These are phyloP conservation scores for Cercophora newfieldiana DNA, from an alignment of 495 filamentous ascomycete species.

Conservation along the genomic window DNA sequence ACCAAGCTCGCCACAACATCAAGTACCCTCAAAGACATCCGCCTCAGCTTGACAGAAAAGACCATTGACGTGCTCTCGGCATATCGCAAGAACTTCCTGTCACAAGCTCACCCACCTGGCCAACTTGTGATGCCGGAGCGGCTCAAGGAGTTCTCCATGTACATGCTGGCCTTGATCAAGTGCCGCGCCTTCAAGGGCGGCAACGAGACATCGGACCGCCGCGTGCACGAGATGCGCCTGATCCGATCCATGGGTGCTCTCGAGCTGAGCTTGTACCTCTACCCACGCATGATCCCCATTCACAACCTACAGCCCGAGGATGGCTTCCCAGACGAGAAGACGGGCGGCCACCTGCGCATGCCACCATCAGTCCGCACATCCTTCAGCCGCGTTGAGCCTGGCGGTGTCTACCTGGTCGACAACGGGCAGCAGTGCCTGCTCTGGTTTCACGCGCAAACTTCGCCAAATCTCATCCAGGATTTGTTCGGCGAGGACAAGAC, in stretches of 20 bases:
- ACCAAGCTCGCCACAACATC: slow-evolving; percentile 70
- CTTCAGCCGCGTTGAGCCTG: slow-evolving; percentile 87
- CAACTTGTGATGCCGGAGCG: slow-evolving; percentile 95
- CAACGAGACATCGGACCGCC: slow-evolving; percentile 84
- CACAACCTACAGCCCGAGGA: slow-evolving; percentile 86
- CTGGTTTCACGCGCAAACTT: slow-evolving; percentile 83
- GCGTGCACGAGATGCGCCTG: slow-evolving; percentile 88
- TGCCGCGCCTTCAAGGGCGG: slow-evolving; percentile 93
- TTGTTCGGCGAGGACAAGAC: slow-evolving; percentile 80
- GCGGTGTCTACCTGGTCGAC: slow-evolving; percentile 96
- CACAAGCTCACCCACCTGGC: slow-evolving; percentile 77
- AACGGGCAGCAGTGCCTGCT: slow-evolving; percentile 89
- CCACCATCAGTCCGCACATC: slow-evolving; percentile 77
- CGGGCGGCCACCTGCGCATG: slow-evolving; percentile 77
- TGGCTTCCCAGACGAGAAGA: slow-evolving; percentile 80
- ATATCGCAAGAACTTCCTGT: slow-evolving; percentile 88
- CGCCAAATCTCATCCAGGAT: slow-evolving; percentile 79
- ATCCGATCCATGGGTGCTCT: slow-evolving; percentile 81
- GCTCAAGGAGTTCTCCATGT: slow-evolving; percentile 96
- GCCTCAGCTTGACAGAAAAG: slow-evolving; percentile 83
- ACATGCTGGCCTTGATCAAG: slow-evolving; percentile 89
- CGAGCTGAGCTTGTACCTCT: slow-evolving; percentile 90
- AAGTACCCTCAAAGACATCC: slow-evolving; percentile 79
- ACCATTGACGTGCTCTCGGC: slow-evolving; percentile 90
- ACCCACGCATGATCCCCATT: slow-evolving; percentile 87